These are phyloP conservation scores for Ecytonucleospora hepatopenaei DNA, from an alignment of 371 early-diverging fungal genomes.

Conservation along the genomic window DNA sequence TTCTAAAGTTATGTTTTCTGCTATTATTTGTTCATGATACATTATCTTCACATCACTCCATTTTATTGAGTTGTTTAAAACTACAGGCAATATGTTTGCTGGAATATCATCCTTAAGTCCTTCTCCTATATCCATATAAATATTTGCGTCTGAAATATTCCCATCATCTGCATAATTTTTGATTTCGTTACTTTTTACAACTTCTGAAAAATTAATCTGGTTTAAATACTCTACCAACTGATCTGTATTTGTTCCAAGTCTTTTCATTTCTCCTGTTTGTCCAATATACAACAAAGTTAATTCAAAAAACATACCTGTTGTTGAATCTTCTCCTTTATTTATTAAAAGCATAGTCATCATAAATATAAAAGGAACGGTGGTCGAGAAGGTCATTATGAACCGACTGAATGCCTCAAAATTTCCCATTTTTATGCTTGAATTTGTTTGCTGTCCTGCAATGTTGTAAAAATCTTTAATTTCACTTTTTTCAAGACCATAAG, in stretches of 20 bases:
- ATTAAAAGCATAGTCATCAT: neutral
- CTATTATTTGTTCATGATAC: slow-evolving; percentile 16
- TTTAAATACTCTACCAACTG: neutral
- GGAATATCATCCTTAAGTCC: neutral
- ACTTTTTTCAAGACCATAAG: slow-evolving; percentile 40
- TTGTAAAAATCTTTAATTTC: slow-evolving; percentile 28
- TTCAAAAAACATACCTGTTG: neutral
- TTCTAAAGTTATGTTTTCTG: slow-evolving; percentile 32
- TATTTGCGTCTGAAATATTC: slow-evolving; percentile 8
- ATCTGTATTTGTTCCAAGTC: slow-evolving; percentile 1
- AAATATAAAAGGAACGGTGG: slow-evolving; percentile 16
- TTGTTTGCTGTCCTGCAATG: slow-evolving; percentile 10
- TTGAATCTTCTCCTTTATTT: neutral
- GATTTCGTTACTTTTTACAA: neutral
- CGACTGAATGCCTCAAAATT: slow-evolving; percentile 5
- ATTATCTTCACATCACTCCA: slow-evolving; percentile 13
- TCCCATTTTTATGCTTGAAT: neutral
- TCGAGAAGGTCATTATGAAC: slow-evolving; percentile 1
- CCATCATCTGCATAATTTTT: neutral
- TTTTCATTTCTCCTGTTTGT: neutral
- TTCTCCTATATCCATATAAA: neutral
- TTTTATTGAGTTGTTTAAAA: slow-evolving; percentile 19
- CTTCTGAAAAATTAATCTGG: slow-evolving; percentile 4
- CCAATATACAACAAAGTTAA: neutral
- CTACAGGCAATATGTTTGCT: neutral